A percentile compares a stretch with the other conserved stretches of the same genome.
These are phyloP conservation scores for Colletotrichum lupini DNA, from an alignment of 2,329 filamentous ascomycete species.

Conservation along the genomic window DNA sequence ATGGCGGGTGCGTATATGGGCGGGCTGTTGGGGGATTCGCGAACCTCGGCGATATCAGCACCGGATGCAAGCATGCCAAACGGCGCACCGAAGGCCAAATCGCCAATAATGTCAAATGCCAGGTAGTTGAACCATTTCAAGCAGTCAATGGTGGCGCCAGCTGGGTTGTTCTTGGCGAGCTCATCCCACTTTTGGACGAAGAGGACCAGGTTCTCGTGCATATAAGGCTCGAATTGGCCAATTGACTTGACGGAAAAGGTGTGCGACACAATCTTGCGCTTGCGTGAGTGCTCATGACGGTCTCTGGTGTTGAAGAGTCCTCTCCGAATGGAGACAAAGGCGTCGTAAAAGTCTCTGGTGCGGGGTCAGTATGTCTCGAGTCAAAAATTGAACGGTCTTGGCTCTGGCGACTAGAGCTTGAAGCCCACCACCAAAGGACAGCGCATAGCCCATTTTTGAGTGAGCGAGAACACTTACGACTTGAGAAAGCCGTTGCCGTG, in stretches of 20 bases:
- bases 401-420: too few relatives aligned
- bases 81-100: constrained; percentile 38
- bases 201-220: constrained; percentile 80
- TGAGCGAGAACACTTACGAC: constrained; percentile 56
- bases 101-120: constrained; percentile 38
- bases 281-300: constrained; percentile 84
- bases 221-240: constrained; percentile 88
- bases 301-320: constrained; percentile 92
- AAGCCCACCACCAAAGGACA: too few relatives aligned
- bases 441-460: not conserved
- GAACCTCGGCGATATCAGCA: constrained; percentile 36
- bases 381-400: not conserved
- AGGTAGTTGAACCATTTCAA: constrained; percentile 50
- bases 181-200: constrained; percentile 80
- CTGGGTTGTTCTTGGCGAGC: constrained; percentile 50
- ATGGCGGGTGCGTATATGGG: constrained; percentile 82
- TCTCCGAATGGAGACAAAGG: constrained; percentile 87
- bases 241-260: constrained; percentile 88
- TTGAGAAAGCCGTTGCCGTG: constrained; percentile 83
- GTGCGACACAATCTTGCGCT: constrained; percentile 89
- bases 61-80: constrained; percentile 37
- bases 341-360: constrained; percentile 84
- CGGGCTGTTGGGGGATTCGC: constrained; percentile 64
- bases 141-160: constrained; percentile 70
- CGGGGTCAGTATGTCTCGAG: not conserved